Evolutionary conservation across 352 stramenopile species (phyloP).

Genomic region (Phytophthora vignae): DNA sequence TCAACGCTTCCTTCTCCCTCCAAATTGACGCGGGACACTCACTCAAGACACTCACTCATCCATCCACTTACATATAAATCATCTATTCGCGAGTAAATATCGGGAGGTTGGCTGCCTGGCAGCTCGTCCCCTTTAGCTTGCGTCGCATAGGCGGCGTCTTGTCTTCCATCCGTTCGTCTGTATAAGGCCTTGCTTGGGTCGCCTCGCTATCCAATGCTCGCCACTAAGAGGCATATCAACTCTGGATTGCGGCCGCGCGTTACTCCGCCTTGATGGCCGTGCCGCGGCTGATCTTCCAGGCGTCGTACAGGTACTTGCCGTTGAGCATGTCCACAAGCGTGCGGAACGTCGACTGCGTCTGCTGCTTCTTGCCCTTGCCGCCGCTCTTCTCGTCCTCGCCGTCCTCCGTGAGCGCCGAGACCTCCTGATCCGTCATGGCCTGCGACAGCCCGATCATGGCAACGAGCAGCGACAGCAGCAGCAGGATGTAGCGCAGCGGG

Average conservation of each 20-base stretch:
- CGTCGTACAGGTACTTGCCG: slow-evolving; percentile 89
- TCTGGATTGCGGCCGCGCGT: not conserved
- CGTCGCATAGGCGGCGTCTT: not conserved
- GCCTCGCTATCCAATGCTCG: not conserved
- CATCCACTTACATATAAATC: slow-evolving; percentile 25
- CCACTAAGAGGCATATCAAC: not conserved
- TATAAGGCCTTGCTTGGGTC: not conserved
- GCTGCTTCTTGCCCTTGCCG: slow-evolving; percentile 44
- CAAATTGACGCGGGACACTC: slow-evolving; percentile 13
- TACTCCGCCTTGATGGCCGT: slow-evolving; percentile 65
- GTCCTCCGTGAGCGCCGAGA: slow-evolving; percentile 60
- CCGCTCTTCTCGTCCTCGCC: slow-evolving; percentile 67
- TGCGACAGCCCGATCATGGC: slow-evolving; percentile 87
- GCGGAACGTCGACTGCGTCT: slow-evolving; percentile 66
- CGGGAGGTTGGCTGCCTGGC: not conserved
- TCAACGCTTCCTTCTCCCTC: not conserved
- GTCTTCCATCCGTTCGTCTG: slow-evolving; percentile 1
- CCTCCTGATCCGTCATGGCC: slow-evolving; percentile 76
- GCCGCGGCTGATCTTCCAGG: slow-evolving; percentile 68
- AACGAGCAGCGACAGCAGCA: slow-evolving; percentile 85
- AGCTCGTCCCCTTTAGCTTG: too few relatives aligned
- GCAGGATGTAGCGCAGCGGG: slow-evolving; percentile 87
- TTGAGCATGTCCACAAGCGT: slow-evolving; percentile 91
- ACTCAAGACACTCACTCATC: slow-evolving; percentile 19
- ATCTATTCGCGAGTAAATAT: slow-evolving; percentile 26